Percentiles rank a stretch among this genome's conserved stretches.
phyloP scores from a whole-genome alignment of 2,329 filamentous ascomycete species.

The Cercospora citrullina region DNA sequence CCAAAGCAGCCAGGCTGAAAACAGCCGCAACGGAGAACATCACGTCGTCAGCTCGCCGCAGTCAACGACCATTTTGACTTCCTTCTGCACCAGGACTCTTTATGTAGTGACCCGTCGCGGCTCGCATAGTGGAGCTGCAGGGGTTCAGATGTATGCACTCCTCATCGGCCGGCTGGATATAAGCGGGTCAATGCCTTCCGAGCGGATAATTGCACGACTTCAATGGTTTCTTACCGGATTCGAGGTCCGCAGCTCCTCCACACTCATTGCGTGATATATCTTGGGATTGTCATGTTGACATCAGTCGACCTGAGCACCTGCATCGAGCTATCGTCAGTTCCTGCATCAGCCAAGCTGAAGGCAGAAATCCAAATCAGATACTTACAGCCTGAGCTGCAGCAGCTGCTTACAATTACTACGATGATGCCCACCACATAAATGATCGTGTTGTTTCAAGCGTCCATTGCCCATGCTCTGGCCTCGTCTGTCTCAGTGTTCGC shows the following conservation, averaged over 20 bases:
- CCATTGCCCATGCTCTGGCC: background rate
- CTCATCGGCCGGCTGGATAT: background rate
- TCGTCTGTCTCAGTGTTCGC: background rate
- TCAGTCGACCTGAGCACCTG: background rate
- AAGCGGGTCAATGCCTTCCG: slow-evolving; percentile 2
- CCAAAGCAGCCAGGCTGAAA: background rate
- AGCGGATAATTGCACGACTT: background rate
- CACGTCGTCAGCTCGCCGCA: background rate
- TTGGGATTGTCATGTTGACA: background rate
- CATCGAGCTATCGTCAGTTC: background rate
- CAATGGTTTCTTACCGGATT: background rate
- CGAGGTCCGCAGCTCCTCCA: background rate
- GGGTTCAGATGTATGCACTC: background rate
- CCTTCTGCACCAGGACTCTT: background rate
- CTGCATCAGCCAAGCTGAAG: background rate
- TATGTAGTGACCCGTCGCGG: background rate
- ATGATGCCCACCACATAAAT: too few relatives aligned
- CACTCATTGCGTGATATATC: background rate
- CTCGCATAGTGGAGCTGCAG: background rate
- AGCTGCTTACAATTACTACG: too few relatives aligned
- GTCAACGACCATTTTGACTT: background rate
- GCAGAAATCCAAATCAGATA: background rate
- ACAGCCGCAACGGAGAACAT: background rate
- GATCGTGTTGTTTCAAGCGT: background rate
- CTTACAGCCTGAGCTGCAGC: too few relatives aligned